These are phyloP conservation scores for Candolleomyces eurysporus DNA, from an alignment of 768 basidiomycete genomes.

Conservation along the genomic window DNA sequence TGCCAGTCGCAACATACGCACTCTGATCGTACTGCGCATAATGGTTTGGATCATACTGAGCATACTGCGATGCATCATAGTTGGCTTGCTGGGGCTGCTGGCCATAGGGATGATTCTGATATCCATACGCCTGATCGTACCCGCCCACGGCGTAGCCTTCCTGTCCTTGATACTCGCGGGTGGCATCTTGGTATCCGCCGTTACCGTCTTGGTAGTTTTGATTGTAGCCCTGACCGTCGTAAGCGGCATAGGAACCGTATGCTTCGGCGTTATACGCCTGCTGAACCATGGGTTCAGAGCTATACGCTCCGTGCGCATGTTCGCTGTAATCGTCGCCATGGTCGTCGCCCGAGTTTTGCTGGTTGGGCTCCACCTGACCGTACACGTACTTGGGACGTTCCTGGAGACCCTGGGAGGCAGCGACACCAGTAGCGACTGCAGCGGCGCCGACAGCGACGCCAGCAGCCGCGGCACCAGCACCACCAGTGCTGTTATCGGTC, in stretches of 20 bases:
- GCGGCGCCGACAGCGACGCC: conserved; percentile 22
- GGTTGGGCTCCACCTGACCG: conserved; percentile 25
- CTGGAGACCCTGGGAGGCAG: not conserved
- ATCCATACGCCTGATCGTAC: conserved; percentile 13
- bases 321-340: conserved; percentile 32
- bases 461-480: conserved; percentile 15
- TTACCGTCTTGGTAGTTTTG: not conserved
- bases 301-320: conserved; percentile 35
- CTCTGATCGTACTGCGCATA: conserved; percentile 21
- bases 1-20: conserved; percentile 12
- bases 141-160: conserved; percentile 14
- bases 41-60: conserved; percentile 18
- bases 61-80: conserved; percentile 13
- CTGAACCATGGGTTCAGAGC: conserved; percentile 39
- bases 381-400: conserved; percentile 34
- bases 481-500: conserved; percentile 11
- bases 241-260: conserved; percentile 40
- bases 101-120: conserved; percentile 12
- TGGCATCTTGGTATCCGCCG: conserved; percentile 27
- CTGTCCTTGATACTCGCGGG: conserved; percentile 31
- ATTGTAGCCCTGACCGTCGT: conserved; percentile 7
- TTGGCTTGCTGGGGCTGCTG: conserved; percentile 8
- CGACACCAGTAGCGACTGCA: conserved; percentile 1
- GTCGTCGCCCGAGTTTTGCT: conserved; percentile 13
- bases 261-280: conserved; percentile 40